Percentiles rank a stretch among this genome's conserved stretches.
phyloP scores from a whole-genome alignment of 345 rosid genomes.

The Dipteronia sinensis region DNA sequence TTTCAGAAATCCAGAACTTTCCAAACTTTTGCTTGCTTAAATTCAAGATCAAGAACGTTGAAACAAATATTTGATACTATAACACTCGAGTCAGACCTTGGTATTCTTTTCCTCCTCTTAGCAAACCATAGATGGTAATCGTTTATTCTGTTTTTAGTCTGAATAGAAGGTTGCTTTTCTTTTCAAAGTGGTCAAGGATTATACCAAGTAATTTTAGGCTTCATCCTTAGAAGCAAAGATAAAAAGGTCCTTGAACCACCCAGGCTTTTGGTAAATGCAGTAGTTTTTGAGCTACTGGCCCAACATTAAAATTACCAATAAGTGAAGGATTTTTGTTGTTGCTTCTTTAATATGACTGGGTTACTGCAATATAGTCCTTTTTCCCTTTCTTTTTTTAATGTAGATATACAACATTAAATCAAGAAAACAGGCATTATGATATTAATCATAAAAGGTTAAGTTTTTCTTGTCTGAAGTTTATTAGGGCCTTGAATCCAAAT shows the following conservation, averaged over 20 bases:
- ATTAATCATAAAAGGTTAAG: background rate
- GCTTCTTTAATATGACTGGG: background rate
- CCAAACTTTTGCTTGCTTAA: background rate
- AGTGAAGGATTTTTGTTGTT: background rate
- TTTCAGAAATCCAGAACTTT: background rate
- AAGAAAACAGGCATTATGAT: background rate
- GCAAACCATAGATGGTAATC: background rate
- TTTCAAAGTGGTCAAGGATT: background rate
- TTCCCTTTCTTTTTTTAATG: background rate
- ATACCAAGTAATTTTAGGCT: background rate
- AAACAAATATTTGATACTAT: background rate
- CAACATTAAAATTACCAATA: background rate
- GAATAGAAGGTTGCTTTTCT: background rate
- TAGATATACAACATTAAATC: background rate
- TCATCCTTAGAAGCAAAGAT: background rate
- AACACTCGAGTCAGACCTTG: background rate
- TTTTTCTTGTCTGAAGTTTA: background rate
- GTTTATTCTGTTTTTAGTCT: background rate
- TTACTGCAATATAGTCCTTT: background rate
- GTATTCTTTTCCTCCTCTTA: background rate
- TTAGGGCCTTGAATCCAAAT: background rate
- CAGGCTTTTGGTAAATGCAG: background rate
- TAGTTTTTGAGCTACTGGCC: background rate
- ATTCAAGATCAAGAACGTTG: background rate
- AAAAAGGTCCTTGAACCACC: background rate